Evolutionary conservation across 164 flowering plant species (phyloP), one percentile per base, ranked within the genome.

Genomic region (Magnolia officinalis): DNA sequence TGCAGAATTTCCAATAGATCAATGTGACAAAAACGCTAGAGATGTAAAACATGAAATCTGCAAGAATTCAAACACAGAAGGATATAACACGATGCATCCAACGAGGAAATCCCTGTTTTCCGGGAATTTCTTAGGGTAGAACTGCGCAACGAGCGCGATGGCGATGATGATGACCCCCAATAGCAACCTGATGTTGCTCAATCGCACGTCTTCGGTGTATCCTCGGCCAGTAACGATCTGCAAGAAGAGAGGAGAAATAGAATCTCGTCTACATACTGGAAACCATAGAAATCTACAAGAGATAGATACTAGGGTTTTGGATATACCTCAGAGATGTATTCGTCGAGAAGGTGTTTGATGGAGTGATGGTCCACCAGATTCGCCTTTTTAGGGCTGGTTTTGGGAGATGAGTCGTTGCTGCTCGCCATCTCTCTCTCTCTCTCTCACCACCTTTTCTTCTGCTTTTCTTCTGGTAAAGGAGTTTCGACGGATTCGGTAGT

Each of bases 111-210:
- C 82, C 72, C 78, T 78, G 77, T 96, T 96, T 82, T 90, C 92
- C 0, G 99, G 98, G 82, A 94, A 94, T 80, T 94, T 94, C 92
- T 92, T 94, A 21, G 88, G 87, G 84, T 96, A 90, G 81, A 96
- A 96, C 78, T 94, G 98, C 64, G 98, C 99, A 2, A 90, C 79
- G 2, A 96, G 88, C 8, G 98, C 98, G 68, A 94, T 87, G 63
- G 80, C 76, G 2, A 96, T 91, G 71, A 94, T 88, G 50, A 89
- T 73, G 5, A 82, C 72, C 68, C 98, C 99, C 78, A 94, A 21
- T 23, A 90, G 74, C 86, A 92, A 80, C 72, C 86, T 86, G 0
- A 90, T 58, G 80, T 96, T 96, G 83, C 98, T 94, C 89, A 92
- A 45, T 80, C 87, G 88, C 84, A 89, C 90, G 79, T 96, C 89